Evolutionary conservation across 257 asterid species (phyloP), one percentile per base, ranked within the genome.

Genomic region (Scutellaria barbata): DNA sequence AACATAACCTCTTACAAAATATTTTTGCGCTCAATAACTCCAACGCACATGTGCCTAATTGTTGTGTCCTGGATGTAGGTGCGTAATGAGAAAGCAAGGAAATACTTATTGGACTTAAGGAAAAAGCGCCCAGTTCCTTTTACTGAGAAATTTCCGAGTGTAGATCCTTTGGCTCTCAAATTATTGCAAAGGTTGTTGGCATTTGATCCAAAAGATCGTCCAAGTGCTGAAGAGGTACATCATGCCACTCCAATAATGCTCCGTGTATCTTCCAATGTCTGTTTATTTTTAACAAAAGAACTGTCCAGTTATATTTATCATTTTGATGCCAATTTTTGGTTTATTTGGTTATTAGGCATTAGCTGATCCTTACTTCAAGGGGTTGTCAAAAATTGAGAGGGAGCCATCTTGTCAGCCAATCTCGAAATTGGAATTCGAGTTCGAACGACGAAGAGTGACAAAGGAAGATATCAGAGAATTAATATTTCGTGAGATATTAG

Each of bases 381-480:
- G 98, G 39, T 76, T 93, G 82, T 82, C 96, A 20, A 90, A 89
- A 79, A 76, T 86, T 71, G 98, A 89, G 86, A 81, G 96, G 77
- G 98, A 93, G 78, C 98, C 98, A 20, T 85, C 97, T 52, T 83
- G 94, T 82, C 90, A 81, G 76, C 97, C 92, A 54, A 86, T 93
- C 77, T 90, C 97, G 6, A 93, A 90, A 88, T 73, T 91, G 68
- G 98, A 94, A 83, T 94, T 94, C 84, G 98, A 89, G 76, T 94
- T 94, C 55, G 98, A 94, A 80, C 76, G 89, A 47, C 84, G 95
- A 71, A 85, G 92, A 81, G 76, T 89, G 74, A 87, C 97, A 22
- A 89, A 89, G 85, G 98, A 93, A 45, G 98, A 90, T 71, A 61
- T 93, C 45, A 83, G 95, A 82, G 97, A 93, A 65, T 64, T 93